A percentile compares a stretch with the other conserved stretches of the same genome.
These are phyloP conservation scores for Sinapis alba DNA, from an alignment of 441 rosid genomes.

Conservation along the genomic window DNA sequence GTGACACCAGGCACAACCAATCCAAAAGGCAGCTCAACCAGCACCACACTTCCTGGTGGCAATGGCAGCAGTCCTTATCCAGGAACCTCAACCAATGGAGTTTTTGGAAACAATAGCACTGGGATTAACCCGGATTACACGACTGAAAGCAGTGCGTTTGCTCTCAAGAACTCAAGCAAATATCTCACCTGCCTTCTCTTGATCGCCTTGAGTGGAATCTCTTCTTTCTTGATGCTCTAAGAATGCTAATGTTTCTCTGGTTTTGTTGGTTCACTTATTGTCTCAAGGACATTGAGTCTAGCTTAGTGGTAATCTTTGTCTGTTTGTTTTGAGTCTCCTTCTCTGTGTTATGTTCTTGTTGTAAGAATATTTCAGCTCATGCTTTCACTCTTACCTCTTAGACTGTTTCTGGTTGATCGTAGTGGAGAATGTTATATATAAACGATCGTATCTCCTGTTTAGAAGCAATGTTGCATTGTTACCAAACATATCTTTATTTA, in stretches of 20 bases:
- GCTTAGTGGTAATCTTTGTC: conserved; percentile 41
- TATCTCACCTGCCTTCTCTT: conserved; percentile 22
- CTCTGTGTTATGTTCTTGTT: conserved; percentile 29
- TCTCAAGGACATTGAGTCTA: conserved; percentile 42
- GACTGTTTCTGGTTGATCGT: conserved; percentile 5
- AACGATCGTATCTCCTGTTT: not conserved
- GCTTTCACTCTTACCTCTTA: conserved; percentile 23
- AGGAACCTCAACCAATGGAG: conserved; percentile 62
- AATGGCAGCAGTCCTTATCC: conserved; percentile 46
- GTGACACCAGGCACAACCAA: conserved; percentile 44
- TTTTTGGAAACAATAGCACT: conserved; percentile 56
- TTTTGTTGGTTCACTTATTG: conserved; percentile 34
- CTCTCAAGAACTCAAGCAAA: conserved; percentile 30
- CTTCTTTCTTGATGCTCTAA: conserved; percentile 45
- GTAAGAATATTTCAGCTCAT: conserved; percentile 26
- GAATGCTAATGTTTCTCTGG: not conserved
- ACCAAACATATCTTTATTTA: not conserved
- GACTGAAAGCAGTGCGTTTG: conserved; percentile 44
- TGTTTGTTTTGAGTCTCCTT: conserved; percentile 26
- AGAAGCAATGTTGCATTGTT: not conserved
- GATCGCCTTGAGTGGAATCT: conserved; percentile 32
- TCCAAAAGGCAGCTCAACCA: conserved; percentile 42
- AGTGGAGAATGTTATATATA: conserved; percentile 25
- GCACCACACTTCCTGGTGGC: conserved; percentile 48
- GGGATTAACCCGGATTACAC: conserved; percentile 67